Evolutionary conservation across 1,139 yeast genomes (phyloP).

Genomic region (Geotrichum restrictum): DNA sequence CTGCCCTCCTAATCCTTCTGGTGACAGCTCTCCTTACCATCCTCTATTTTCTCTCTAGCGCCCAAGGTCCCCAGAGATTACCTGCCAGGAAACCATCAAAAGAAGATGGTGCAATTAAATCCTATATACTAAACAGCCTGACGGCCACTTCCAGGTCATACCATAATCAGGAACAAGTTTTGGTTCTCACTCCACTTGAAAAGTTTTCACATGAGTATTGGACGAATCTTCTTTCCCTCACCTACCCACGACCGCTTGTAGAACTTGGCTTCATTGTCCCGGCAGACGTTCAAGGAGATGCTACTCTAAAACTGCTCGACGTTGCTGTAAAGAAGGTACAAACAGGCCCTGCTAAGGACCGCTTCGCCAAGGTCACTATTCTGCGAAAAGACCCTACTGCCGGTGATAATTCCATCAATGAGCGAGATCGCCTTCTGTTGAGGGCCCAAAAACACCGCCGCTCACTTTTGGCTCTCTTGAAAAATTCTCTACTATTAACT

Average conservation of each 20-base stretch:
- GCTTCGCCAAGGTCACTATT: constrained; percentile 77
- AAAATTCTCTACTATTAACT: constrained; percentile 88
- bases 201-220: constrained; percentile 81
- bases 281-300: constrained; percentile 72
- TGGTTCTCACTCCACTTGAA: constrained; percentile 84
- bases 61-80: too few relatives aligned
- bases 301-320: constrained; percentile 66
- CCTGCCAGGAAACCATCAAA: background rate
- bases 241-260: constrained; percentile 78
- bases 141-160: constrained; percentile 67
- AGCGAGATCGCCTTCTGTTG: constrained; percentile 72
- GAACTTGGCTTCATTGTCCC: constrained; percentile 92
- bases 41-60: too few relatives aligned
- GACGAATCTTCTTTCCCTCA: constrained; percentile 68
- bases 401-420: constrained; percentile 54
- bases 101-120: constrained; percentile 47
- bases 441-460: constrained; percentile 85
- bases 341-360: constrained; percentile 50
- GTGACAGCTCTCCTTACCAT: too few relatives aligned
- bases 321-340: constrained; percentile 68
- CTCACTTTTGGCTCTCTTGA: constrained; percentile 84
- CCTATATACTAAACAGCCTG: constrained; percentile 75
- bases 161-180: constrained; percentile 71
- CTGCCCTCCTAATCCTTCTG: too few relatives aligned
- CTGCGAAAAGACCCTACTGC: constrained; percentile 90